Evolutionary conservation across 371 early-diverging fungal genomes (phyloP).

Genomic region (Mucor indicus): DNA sequence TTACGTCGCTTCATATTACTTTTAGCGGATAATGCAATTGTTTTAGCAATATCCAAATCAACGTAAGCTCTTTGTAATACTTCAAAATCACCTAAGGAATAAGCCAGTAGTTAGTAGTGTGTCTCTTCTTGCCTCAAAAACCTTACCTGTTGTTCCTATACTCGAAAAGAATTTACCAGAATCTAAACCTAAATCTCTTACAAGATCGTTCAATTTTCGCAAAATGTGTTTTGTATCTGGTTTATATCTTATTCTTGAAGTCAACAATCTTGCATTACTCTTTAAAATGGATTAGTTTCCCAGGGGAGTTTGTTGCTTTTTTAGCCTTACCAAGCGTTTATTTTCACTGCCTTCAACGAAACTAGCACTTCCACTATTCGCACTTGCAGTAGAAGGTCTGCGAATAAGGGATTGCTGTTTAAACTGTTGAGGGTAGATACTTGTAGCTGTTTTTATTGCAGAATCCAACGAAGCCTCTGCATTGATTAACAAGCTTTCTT

Average conservation of each 20-base stretch:
- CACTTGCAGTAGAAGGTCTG: constrained; percentile 24
- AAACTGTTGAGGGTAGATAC: constrained; percentile 26
- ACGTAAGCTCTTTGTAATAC: constrained; percentile 45
- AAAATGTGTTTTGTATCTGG: constrained; percentile 48
- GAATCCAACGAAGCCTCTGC: constrained; percentile 45
- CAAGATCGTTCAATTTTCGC: constrained; percentile 38
- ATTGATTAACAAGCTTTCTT: constrained; percentile 31
- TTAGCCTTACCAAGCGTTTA: constrained; percentile 15
- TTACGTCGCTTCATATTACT: constrained; percentile 41
- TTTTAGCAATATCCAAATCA: constrained; percentile 48
- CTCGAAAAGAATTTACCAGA: constrained; percentile 42
- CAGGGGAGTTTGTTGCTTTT: not conserved
- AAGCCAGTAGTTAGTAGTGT: not conserved
- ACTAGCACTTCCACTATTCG: constrained; percentile 23
- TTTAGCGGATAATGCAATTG: constrained; percentile 43
- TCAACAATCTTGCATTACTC: constrained; percentile 19
- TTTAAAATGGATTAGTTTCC: not conserved
- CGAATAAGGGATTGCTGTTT: constrained; percentile 9
- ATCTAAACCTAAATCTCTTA: constrained; percentile 41
- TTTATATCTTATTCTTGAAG: constrained; percentile 39
- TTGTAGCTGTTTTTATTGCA: constrained; percentile 45
- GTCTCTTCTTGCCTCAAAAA: not conserved
- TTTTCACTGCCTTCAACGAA: constrained; percentile 6
- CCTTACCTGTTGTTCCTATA: constrained; percentile 40
- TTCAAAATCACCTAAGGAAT: constrained; percentile 37